Conservation (phyloP, 2,329 filamentous ascomycete species). For the Alternaria angustiovoidea region DNA sequence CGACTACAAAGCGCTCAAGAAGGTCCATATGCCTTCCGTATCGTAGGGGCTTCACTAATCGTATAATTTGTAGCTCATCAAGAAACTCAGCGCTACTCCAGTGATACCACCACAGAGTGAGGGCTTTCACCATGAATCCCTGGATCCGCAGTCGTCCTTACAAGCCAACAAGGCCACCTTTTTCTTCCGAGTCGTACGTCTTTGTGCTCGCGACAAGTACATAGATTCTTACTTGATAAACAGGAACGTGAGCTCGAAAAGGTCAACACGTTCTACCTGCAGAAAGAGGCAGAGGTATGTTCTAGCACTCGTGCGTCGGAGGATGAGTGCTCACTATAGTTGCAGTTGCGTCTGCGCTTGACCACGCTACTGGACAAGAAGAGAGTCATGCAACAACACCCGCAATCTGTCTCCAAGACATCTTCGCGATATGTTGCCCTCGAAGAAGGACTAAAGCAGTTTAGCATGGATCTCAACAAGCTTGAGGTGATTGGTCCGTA, state of each 20-base stretch:
- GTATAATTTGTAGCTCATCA: constrained; percentile 78
- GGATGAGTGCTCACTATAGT: constrained; percentile 23
- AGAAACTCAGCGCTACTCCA: constrained; percentile 93
- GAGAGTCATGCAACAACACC: constrained; percentile 82
- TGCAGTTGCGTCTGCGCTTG: constrained; percentile 89
- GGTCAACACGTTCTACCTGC: constrained; percentile 96
- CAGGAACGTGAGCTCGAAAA: constrained; percentile 98
- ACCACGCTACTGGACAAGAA: constrained; percentile 96
- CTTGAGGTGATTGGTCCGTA: constrained; percentile 66
- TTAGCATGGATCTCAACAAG: constrained; percentile 95
- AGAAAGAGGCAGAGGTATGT: constrained; percentile 93
- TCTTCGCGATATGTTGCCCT: constrained; percentile 94
- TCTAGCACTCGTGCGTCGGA: constrained; percentile 6
- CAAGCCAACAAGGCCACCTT: constrained; percentile 98
- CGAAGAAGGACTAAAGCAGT: constrained; percentile 96
- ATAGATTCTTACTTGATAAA: constrained; percentile 12
- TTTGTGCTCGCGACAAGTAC: neutral
- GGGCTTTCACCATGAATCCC: constrained; percentile 52
- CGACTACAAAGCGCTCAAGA: constrained; percentile 99
- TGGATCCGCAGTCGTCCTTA: constrained; percentile 85
- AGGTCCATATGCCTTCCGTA: constrained; percentile 66
- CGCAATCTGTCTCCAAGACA: constrained; percentile 78
- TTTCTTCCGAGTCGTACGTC: constrained; percentile 90
- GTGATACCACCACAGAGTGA: constrained; percentile 80
- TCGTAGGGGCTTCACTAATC: constrained; percentile 16